These are phyloP conservation scores for Iris macrosiphon DNA, from an alignment of 106 monocot species.

Conservation along the genomic window DNA sequence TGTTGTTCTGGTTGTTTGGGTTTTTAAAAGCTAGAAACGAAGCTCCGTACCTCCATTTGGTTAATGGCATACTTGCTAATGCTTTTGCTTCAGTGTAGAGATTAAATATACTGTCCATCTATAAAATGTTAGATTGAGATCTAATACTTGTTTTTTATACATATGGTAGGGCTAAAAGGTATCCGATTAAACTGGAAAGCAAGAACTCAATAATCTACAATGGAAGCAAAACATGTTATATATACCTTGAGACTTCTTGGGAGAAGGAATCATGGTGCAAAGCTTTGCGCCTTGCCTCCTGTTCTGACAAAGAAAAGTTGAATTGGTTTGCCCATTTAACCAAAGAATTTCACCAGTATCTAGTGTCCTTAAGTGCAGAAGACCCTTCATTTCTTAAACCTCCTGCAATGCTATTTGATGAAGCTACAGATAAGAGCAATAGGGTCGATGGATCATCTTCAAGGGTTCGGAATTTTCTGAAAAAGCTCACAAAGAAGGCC, in stretches of 20 bases:
- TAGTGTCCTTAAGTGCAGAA: conserved; percentile 49
- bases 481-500: conserved; percentile 68
- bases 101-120: too few relatives aligned
- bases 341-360: conserved; percentile 55
- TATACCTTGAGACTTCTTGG: conserved; percentile 74
- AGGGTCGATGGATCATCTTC: conserved; percentile 36
- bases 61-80: too few relatives aligned
- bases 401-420: conserved; percentile 18
- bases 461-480: conserved; percentile 60
- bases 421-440: conserved; percentile 31
- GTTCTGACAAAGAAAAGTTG: conserved; percentile 24
- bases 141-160: conserved; percentile 7
- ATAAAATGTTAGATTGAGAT: not conserved
- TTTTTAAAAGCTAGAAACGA: too few relatives aligned
- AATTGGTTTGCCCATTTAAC: conserved; percentile 34
- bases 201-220: conserved; percentile 37
- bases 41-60: too few relatives aligned
- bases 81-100: too few relatives aligned
- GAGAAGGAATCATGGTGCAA: conserved; percentile 98
- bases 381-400: conserved; percentile 72
- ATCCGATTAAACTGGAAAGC: conserved; percentile 73
- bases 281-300: conserved; percentile 74
- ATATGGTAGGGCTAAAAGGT: conserved; percentile 61
- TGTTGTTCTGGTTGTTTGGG: too few relatives aligned
- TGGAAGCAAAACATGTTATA: conserved; percentile 46